phyloP scores from a whole-genome alignment of 2,329 filamentous ascomycete species.

The Apiospora hydei region DNA sequence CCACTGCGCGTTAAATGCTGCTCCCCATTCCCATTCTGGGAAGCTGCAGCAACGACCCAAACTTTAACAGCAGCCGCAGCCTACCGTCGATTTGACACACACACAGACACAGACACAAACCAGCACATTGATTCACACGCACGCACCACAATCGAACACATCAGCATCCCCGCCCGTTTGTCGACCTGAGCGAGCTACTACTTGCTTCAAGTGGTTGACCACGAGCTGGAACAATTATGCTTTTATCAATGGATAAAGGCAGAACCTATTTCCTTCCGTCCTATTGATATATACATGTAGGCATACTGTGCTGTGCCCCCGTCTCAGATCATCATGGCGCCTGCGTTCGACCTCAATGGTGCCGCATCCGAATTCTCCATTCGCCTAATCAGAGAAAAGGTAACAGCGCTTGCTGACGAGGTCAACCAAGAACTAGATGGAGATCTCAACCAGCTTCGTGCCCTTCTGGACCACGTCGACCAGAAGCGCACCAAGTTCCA shows the following conservation, averaged over 20 bases:
- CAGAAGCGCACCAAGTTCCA: slow-evolving; percentile 9
- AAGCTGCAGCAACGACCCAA: slow-evolving; percentile 6
- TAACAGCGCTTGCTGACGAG: not conserved
- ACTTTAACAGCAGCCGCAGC: not conserved
- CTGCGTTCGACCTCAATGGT: not conserved
- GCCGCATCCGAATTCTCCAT: slow-evolving; percentile 1
- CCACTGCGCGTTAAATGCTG: not conserved
- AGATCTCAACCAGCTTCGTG: not conserved
- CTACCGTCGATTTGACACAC: not conserved
- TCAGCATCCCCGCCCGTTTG: not conserved
- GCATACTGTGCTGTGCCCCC: not conserved
- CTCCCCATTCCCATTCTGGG: not conserved
- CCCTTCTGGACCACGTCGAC: not conserved
- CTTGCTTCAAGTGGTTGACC: too few species aligned
- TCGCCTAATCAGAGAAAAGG: not conserved
- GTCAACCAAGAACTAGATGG: not conserved
- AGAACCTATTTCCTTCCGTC: not conserved
- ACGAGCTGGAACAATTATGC: not conserved
- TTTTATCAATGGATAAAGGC: not conserved
- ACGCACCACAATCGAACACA: not conserved
- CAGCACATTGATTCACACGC: not conserved
- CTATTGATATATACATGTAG: not conserved
- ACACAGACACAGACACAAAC: not conserved
- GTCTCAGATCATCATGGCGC: not conserved
- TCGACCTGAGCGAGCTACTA: not conserved